A percentile compares a stretch with the other conserved stretches of the same genome.
These are phyloP conservation scores for Cucurbita ficifolia DNA, from an alignment of 306 rosid genomes.

Conservation along the genomic window DNA sequence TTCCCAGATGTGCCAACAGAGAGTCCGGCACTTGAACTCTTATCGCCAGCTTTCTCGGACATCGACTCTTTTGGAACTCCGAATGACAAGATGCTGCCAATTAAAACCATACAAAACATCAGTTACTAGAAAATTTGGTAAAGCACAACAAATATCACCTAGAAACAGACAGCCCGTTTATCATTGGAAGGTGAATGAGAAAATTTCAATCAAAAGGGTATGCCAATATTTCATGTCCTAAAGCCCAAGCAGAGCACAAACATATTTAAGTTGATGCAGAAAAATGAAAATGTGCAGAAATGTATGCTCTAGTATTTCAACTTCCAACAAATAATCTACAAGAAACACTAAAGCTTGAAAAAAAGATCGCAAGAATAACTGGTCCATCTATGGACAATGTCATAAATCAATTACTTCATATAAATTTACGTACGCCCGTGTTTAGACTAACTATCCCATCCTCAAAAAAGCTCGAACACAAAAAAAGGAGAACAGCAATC, in stretches of 20 bases:
- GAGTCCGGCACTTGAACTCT: constrained; percentile 17
- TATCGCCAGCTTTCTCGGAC: constrained; percentile 23
- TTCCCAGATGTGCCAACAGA: constrained; percentile 23
- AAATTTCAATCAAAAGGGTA: background rate
- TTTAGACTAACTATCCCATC: background rate
- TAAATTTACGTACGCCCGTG: background rate
- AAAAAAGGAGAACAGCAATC: background rate
- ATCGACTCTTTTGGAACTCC: constrained; percentile 18
- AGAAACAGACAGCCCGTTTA: background rate
- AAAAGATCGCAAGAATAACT: background rate
- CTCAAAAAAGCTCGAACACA: background rate
- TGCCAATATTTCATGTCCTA: background rate
- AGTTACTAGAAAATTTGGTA: background rate
- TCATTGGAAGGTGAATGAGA: background rate
- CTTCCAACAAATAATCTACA: background rate
- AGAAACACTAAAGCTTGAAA: background rate
- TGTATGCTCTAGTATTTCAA: background rate
- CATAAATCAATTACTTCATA: background rate
- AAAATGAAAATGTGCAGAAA: background rate
- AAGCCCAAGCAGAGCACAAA: background rate
- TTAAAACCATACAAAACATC: background rate
- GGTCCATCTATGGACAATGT: background rate
- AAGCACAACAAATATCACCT: background rate
- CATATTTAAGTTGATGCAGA: background rate
- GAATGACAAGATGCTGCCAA: constrained; percentile 38